Percentiles rank a stretch among this genome's conserved stretches.
Evolutionary conservation across 225 moss, liverwort and hornwort genomes (phyloP).

Genomic region (Polytrichum commune): DNA sequence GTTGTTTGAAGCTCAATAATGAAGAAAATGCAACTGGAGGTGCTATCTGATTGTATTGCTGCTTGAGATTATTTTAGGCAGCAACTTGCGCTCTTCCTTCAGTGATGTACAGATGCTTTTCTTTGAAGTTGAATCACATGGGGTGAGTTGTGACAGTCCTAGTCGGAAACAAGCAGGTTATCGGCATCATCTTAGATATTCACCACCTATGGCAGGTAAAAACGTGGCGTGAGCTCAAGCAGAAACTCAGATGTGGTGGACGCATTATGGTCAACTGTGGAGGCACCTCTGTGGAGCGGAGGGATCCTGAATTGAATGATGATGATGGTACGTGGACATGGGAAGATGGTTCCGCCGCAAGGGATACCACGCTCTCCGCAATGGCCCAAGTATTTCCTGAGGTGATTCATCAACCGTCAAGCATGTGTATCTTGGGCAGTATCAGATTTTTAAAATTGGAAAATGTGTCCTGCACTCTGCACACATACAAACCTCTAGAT

Average conservation of each 20-base stretch:
- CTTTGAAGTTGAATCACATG: no score
- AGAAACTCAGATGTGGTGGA: slow-evolving; percentile 63
- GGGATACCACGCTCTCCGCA: slow-evolving; percentile 61
- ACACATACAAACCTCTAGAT: no score
- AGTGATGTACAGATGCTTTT: no score
- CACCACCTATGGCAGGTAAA: slow-evolving; percentile 34
- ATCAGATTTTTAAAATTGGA: not conserved
- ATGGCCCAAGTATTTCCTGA: slow-evolving; percentile 57
- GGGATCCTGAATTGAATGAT: slow-evolving; percentile 38
- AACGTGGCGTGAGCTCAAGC: slow-evolving; percentile 54
- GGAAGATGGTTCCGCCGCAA: slow-evolving; percentile 69
- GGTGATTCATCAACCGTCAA: slow-evolving; percentile 9
- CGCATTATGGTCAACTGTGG: slow-evolving; percentile 85
- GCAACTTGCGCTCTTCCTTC: not conserved
- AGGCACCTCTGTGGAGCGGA: slow-evolving; percentile 63
- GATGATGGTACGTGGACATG: slow-evolving; percentile 75
- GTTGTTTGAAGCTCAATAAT: not conserved
- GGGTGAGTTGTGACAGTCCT: not conserved
- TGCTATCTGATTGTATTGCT: not conserved
- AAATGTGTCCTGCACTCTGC: not conserved
- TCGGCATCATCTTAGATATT: slow-evolving; percentile 1
- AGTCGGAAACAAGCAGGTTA: not conserved
- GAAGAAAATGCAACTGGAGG: not conserved
- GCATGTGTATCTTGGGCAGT: not conserved
- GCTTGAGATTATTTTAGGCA: not conserved